A percentile compares a stretch with the other conserved stretches of the same genome.
Evolutionary conservation across 2,329 filamentous ascomycete genomes (phyloP).

Genomic region (Diaporthe aspalathi): DNA sequence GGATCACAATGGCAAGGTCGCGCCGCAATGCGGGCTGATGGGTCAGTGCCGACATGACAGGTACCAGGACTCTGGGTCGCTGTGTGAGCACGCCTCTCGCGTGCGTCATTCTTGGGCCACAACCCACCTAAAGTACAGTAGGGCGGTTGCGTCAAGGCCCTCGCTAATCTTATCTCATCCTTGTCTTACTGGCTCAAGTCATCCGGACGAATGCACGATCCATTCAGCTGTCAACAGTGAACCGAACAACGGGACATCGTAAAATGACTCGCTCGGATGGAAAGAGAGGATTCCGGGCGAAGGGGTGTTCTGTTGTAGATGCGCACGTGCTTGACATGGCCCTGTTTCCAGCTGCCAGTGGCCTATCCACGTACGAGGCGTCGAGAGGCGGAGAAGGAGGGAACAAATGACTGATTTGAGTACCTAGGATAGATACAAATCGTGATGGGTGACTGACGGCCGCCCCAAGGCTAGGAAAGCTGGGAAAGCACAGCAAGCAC

Average conservation of each 20-base stretch:
- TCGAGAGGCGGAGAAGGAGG: not conserved
- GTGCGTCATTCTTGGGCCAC: slow-evolving; percentile 20
- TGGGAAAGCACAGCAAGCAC: not conserved
- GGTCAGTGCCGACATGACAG: too few relatives aligned
- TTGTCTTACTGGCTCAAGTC: slow-evolving; percentile 5
- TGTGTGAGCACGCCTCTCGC: not conserved
- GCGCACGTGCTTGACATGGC: slow-evolving; percentile 22
- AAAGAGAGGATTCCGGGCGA: slow-evolving; percentile 10
- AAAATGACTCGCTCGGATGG: slow-evolving; percentile 27
- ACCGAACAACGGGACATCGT: not conserved
- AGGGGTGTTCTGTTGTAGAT: slow-evolving; percentile 2
- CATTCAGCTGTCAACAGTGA: not conserved
- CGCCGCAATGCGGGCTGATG: too few relatives aligned
- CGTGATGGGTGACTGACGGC: slow-evolving; percentile 23
- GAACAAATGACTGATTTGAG: not conserved
- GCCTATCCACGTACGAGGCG: not conserved
- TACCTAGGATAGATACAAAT: not conserved
- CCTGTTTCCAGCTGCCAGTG: not conserved
- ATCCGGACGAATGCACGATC: not conserved
- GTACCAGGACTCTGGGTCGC: slow-evolving; percentile 16
- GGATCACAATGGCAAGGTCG: too few relatives aligned
- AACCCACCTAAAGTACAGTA: not conserved
- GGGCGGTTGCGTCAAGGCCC: not conserved
- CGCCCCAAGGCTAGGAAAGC: not conserved
- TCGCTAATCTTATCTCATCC: slow-evolving; percentile 29